Evolutionary conservation across 345 rosid genomes (phyloP).

Genomic region (Linum tenue): DNA sequence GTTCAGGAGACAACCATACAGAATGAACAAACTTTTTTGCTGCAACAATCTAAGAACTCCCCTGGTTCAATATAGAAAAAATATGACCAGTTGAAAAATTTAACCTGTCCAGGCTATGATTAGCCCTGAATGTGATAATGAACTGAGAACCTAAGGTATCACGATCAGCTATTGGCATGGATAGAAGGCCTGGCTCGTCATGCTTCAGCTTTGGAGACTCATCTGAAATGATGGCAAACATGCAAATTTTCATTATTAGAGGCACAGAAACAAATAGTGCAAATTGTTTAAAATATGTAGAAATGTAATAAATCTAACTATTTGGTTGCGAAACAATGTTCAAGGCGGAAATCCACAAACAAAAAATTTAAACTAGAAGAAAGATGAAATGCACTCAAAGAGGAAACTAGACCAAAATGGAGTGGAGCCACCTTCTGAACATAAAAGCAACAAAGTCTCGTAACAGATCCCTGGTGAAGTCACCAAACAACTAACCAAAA

Average conservation of each 20-base stretch:
- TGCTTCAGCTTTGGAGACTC: constrained; percentile 78
- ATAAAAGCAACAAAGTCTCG: neutral
- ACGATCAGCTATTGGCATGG: constrained; percentile 75
- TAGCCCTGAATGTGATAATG: constrained; percentile 63
- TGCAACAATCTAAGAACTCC: neutral
- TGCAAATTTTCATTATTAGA: constrained; percentile 7
- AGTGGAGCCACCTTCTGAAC: neutral
- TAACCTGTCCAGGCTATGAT: constrained; percentile 78
- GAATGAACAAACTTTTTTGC: neutral
- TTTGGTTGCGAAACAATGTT: too few relatives aligned
- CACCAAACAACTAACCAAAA: too few relatives aligned
- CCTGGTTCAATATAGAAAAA: neutral
- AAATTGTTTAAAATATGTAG: neutral
- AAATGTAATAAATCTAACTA: too few relatives aligned
- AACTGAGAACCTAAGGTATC: constrained; percentile 85
- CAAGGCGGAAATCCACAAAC: too few relatives aligned
- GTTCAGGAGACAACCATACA: constrained; percentile 8
- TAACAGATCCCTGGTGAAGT: neutral
- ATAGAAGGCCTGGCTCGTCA: constrained; percentile 70
- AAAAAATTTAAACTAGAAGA: too few relatives aligned
- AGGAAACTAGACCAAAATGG: too few relatives aligned
- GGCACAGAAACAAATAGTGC: neutral
- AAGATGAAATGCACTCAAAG: too few relatives aligned
- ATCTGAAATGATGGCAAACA: constrained; percentile 40
- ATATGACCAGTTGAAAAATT: neutral